Evolutionary conservation across 1,139 yeast species (phyloP), one percentile per base, ranked within the genome.

Genomic region (Geotrichum klebahnii): DNA sequence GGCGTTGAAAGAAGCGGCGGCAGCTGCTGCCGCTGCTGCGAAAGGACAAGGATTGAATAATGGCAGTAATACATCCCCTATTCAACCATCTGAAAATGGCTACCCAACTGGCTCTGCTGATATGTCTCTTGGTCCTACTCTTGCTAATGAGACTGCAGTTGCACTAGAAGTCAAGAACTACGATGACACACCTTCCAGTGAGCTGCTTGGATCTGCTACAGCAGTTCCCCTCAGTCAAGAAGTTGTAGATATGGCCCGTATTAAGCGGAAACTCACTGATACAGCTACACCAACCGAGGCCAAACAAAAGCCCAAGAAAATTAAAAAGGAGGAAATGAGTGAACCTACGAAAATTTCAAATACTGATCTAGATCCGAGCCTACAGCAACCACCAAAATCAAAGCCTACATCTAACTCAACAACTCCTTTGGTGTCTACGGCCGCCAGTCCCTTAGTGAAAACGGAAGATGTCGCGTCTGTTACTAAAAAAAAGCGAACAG

Each of bases 1-100:
- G 12, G 52, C 52, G 5, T 6, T 40, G 8, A 44, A 44, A 35
- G 52, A 49, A 38, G 52, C 49, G 4, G 32, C 38, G n/a, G n/a
- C n/a, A 33, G 34, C 29, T 10, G 29, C 44, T 9, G 42, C 42
- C n/a, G 42, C 42, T 5, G 42, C 42, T 4, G 44, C 41, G 8
- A 37, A 23, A 6, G 23, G n/a, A 10, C 41, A 8, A 14, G 41
- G 12, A 20, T 3, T n/a, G 9, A 8, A 16, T 9, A 28, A 9
- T 29, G 29, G 17, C 5, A 5, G 17, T 22, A 26, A 22, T 10
- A 5, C 23, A 36, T 17, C 40, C 17, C 17, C 22, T 12, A 5
- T 6, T 26, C 29, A 26, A 26, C 10, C 6, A 6, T 10, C 6
- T 6, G 29, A 33, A 8, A 14, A 17, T 8, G 19, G 3, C 19